Evolutionary conservation across 1,284 basidiomycete species (phyloP).

Genomic region (Irpex sp.): DNA sequence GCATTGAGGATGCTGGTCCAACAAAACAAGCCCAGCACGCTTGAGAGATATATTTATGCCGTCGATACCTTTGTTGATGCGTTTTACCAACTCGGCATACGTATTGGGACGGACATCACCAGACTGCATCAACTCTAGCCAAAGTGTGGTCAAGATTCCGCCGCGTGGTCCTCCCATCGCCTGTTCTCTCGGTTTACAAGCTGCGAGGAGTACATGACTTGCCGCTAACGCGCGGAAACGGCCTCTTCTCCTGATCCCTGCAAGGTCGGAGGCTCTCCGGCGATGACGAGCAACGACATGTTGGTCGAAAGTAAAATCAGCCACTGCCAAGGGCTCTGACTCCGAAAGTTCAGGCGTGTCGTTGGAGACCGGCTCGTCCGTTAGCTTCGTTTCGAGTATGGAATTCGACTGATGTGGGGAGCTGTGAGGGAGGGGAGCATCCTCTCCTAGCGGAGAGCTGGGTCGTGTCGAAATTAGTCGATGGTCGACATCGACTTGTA

Average conservation of each 20-base stretch:
- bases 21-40: constrained; percentile 5
- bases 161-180: background rate
- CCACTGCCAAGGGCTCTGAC: too few species aligned
- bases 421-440: too few species aligned
- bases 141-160: background rate
- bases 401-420: too few species aligned
- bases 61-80: background rate
- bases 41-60: background rate
- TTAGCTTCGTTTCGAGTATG: too few species aligned
- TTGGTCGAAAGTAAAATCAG: background rate
- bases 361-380: too few species aligned
- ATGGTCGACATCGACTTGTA: too few species aligned
- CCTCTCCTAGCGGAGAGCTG: too few species aligned
- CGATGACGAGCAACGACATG: background rate
- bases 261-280: background rate
- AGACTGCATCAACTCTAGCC: background rate
- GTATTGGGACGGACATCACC: background rate
- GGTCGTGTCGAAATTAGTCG: too few species aligned
- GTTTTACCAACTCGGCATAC: background rate
- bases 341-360: too few species aligned
- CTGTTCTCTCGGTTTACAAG: background rate
- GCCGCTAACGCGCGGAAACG: background rate
- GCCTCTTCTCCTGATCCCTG: background rate
- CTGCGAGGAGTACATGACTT: background rate
- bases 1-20: constrained; percentile 12